Conservation (phyloP, 306 rosid genomes). For the Pyrus communis region DNA sequence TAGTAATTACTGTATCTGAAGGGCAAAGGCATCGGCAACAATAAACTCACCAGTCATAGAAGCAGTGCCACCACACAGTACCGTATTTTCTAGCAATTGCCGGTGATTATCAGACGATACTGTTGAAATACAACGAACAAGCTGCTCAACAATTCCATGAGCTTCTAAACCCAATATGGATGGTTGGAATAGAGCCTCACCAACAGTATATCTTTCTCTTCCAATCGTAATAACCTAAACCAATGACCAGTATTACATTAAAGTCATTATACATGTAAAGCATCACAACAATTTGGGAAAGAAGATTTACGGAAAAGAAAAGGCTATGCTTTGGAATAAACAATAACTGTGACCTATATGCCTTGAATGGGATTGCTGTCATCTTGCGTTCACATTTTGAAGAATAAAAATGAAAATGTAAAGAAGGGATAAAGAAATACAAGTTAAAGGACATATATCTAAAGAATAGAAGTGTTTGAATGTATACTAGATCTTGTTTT, state of each 20-base stretch:
- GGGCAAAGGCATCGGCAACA: background rate
- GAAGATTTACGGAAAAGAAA: background rate
- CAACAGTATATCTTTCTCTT: constrained; percentile 79
- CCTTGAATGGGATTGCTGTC: background rate
- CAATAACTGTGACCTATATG: background rate
- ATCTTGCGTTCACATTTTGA: background rate
- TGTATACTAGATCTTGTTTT: background rate
- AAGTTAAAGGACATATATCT: background rate
- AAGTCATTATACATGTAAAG: background rate
- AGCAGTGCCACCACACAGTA: constrained; percentile 86
- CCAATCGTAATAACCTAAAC: constrained; percentile 80
- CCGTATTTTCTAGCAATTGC: constrained; percentile 86
- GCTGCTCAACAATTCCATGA: constrained; percentile 97
- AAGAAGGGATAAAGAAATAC: background rate
- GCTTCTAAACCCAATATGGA: constrained; percentile 78
- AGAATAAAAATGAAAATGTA: background rate
- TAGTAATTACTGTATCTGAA: background rate
- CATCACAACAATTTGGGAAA: background rate
- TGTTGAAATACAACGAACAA: constrained; percentile 80
- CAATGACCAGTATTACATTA: constrained; percentile 11
- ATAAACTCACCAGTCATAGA: constrained; percentile 60
- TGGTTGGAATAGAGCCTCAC: constrained; percentile 96
- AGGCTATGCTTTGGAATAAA: background rate
- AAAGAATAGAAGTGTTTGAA: background rate
- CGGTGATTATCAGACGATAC: constrained; percentile 91